A percentile compares a stretch with the other conserved stretches of the same genome.
phyloP scores from a whole-genome alignment of 2,329 filamentous ascomycete species.

The Fusarium camptoceras region DNA sequence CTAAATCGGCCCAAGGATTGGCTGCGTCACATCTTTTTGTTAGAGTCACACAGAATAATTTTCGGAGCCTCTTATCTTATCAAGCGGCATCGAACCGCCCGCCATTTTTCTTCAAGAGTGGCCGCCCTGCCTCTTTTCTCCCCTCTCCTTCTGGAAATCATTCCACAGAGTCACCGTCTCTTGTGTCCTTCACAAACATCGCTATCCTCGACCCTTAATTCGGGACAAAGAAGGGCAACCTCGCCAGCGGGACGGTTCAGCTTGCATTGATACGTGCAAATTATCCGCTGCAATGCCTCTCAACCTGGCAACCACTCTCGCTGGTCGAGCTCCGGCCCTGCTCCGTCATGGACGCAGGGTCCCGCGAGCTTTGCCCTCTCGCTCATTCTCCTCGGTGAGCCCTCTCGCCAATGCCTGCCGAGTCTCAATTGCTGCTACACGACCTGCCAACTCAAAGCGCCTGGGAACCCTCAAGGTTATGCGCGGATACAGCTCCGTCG shows the following conservation, averaged over 20 bases:
- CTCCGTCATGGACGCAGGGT: conserved; percentile 67
- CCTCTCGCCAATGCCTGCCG: conserved; percentile 46
- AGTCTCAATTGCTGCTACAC: conserved; percentile 45
- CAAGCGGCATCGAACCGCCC: conserved; percentile 32
- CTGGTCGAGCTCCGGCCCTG: conserved; percentile 68
- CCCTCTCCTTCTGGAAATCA: conserved; percentile 31
- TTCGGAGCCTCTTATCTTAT: conserved; percentile 47
- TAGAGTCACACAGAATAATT: conserved; percentile 46
- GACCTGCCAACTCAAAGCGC: conserved; percentile 56
- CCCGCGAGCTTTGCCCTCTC: conserved; percentile 57
- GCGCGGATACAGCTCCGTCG: conserved; percentile 56
- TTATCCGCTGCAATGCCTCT: conserved; percentile 53
- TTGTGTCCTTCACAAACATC: conserved; percentile 37
- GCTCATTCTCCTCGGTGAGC: conserved; percentile 57
- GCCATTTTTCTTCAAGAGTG: conserved; percentile 41
- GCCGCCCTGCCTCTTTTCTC: conserved; percentile 29
- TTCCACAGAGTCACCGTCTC: conserved; percentile 46
- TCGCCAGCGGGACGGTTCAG: conserved; percentile 53
- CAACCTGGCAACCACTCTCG: conserved; percentile 58
- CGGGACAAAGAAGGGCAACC: conserved; percentile 48
- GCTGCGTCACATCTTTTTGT: conserved; percentile 19
- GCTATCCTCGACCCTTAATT: conserved; percentile 47
- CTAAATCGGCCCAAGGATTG: conserved; percentile 1
- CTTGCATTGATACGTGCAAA: conserved; percentile 52
- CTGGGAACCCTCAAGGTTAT: conserved; percentile 61